phyloP scores from a whole-genome alignment of 371 early-diverging fungal species.

The Chytridium lagenaria region DNA sequence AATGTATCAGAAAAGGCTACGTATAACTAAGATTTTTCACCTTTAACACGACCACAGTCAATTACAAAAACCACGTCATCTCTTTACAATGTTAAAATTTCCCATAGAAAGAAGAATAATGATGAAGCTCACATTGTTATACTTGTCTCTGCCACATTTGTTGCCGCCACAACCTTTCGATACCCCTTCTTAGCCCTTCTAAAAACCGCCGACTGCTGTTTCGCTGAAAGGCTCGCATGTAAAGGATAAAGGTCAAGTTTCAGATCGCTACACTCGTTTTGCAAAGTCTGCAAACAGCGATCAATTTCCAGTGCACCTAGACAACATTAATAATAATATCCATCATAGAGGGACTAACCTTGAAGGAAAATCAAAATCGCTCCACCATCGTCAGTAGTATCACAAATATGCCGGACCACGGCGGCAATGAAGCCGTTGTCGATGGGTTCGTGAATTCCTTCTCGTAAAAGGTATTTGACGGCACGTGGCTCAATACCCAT shows the following conservation, averaged over 20 bases:
- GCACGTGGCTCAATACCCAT: conserved; percentile 24
- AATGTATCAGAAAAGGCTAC: neutral
- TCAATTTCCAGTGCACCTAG: conserved; percentile 78
- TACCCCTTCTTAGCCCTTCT: conserved; percentile 60
- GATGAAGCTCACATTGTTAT: conserved; percentile 54
- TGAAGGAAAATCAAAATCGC: conserved; percentile 79
- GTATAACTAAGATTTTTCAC: conserved; percentile 10
- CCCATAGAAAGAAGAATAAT: neutral
- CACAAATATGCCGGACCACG: conserved; percentile 65
- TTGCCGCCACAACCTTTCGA: conserved; percentile 87
- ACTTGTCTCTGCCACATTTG: conserved; percentile 96
- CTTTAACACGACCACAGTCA: conserved; percentile 87
- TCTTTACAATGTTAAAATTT: neutral
- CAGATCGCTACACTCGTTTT: conserved; percentile 19
- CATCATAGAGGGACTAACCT: conserved; percentile 46
- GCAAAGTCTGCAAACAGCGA: conserved; percentile 63
- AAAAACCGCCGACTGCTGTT: conserved; percentile 59
- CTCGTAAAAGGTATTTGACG: conserved; percentile 15
- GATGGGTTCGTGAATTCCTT: conserved; percentile 56
- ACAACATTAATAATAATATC: neutral
- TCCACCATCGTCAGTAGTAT: conserved; percentile 54
- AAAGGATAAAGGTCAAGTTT: conserved; percentile 47
- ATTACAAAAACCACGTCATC: conserved; percentile 90
- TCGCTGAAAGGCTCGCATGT: conserved; percentile 49
- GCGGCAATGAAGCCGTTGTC: conserved; percentile 73